A percentile compares a stretch with the other conserved stretches of the same genome.
Conservation (phyloP, 345 rosid species). For the Citropsis articulata region DNA sequence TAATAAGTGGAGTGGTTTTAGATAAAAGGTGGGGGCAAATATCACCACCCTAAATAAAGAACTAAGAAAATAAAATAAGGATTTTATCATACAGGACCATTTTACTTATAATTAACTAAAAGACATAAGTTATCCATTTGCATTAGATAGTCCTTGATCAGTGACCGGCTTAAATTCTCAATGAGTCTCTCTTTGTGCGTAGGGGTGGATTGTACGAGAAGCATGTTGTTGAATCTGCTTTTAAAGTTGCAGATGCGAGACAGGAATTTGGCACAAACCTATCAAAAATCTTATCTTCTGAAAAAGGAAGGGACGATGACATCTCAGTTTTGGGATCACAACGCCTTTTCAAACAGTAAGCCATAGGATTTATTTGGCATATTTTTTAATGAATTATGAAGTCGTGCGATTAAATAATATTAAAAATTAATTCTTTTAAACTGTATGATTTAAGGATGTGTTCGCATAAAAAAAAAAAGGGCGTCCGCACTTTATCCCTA, state of each 20-base stretch:
- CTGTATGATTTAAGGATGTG: fast-evolving
- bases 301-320: constrained; percentile 8
- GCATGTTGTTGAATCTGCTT: not conserved
- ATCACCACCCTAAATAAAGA: too few relatives aligned
- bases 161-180: too few relatives aligned
- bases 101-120: too few relatives aligned
- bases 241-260: constrained; percentile 9
- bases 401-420: too few relatives aligned
- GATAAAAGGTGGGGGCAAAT: too few relatives aligned
- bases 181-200: not conserved
- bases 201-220: constrained; percentile 30
- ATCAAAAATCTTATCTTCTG: constrained; percentile 1
- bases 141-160: too few relatives aligned
- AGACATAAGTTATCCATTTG: too few relatives aligned
- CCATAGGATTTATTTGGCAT: fast-evolving
- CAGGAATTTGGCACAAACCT: constrained; percentile 18
- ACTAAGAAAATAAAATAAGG: too few relatives aligned
- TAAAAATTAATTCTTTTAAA: fast-evolving
- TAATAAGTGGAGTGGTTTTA: too few relatives aligned
- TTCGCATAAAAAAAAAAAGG: too few relatives aligned
- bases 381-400: too few relatives aligned
- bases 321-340: constrained; percentile 26
- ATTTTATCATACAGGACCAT: not conserved
- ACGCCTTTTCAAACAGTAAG: constrained; percentile 10
- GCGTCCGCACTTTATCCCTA: too few relatives aligned